Base-by-base conservation (phyloP, 1,284 basidiomycete genomes). In the Trichosporon coremiiforme region DNA sequence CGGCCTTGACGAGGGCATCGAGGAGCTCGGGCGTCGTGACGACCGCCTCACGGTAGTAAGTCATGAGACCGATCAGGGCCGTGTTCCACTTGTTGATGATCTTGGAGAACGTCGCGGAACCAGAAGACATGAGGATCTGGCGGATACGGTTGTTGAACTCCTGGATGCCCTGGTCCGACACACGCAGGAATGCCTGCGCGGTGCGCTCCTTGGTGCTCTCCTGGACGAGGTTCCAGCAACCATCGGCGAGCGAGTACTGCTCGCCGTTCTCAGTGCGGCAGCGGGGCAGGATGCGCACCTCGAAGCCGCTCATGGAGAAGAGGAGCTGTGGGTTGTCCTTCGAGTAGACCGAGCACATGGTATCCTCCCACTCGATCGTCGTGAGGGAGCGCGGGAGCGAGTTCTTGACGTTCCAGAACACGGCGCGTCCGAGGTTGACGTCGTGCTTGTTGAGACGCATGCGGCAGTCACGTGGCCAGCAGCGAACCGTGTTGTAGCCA, bases 61-160 rank as follows among this genome's bases (percentile, higher is more conserved):
- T 98, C 94, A 97, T 94, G 38, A 95, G 85, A 72, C 94, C 94
- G 75, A 95, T 96, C 67, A 96, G 88, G 10, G 93, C 93, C 2
- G 95, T 96, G 83, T 98, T 98, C 95, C 95, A 98, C 77, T 98
- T 98, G 87, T 99, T 99, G 80, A 98, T 92, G 77, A 99, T 98
- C 88, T 99, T 99, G 72, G 93, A 94, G 88, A 99, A 99, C 0
- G 97, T 98, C 0, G 96, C 96, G 0, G 95, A 96, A 71, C 97
- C 97, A 1, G 97, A 98, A 76, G 94, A 95, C 97, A 99, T 99
- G 73, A 99, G 85, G 20, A 99, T 92, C 83, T 98, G 96, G 68
- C 96, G 89, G 75, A 98, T 96, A 65, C 94, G 88, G 84, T 98
- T 98, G 85, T 95, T 95, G 87, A 98, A 97, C 79, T 93, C 90